Base-by-base conservation (phyloP, 108 stramenopile genomes). In the Cyclotella baltica region DNA sequence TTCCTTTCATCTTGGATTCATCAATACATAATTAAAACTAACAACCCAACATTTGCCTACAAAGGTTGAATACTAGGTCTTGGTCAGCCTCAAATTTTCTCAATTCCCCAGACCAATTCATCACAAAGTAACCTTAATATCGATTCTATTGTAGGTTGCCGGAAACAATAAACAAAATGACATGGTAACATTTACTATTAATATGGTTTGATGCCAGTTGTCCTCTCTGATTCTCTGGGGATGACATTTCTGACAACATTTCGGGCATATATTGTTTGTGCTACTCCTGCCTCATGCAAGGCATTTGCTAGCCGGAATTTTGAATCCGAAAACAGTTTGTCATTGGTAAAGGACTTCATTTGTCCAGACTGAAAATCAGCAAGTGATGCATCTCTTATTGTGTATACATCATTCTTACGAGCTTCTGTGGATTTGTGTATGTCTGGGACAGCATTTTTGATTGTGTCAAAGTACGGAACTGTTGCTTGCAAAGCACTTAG, bases 221-320 rank as follows among this genome's bases (percentile, higher is more conserved):
- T 85, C 51, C 80, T 66, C 65, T 77, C 76, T 25, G 72, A 65
- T 15, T 16, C 29, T 27, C 80, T 65, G 27, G 84, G 84, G 33
- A 85, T 70, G 3, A 37, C 35, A n/a, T 66, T 27, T 50, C 80
- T 30, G 8, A 85, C 65, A 5, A 68, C 75, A 57, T 79, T 77
- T 22, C 77, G 67, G 10, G 84, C 84, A 23, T 80, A 76, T 23
- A 20, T 62, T 25, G 78, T 61, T 16, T 63, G 56, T 27, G 79
- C 57, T 9, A 88, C 50, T 5, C 87, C 87, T 25, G 77, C 77
- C 51, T 73, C 78, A 34, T 83, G 83, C 15, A 88, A 50, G 13
- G 87, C 82, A 52, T 83, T 50, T 27, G 81, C 85, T 22, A 88
- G 56, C 34, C 81, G 53, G 64, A 85, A 88, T 13, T 73, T 59